Conservation (phyloP, 495 filamentous ascomycete genomes). For the Aspergillus steynii region DNA sequence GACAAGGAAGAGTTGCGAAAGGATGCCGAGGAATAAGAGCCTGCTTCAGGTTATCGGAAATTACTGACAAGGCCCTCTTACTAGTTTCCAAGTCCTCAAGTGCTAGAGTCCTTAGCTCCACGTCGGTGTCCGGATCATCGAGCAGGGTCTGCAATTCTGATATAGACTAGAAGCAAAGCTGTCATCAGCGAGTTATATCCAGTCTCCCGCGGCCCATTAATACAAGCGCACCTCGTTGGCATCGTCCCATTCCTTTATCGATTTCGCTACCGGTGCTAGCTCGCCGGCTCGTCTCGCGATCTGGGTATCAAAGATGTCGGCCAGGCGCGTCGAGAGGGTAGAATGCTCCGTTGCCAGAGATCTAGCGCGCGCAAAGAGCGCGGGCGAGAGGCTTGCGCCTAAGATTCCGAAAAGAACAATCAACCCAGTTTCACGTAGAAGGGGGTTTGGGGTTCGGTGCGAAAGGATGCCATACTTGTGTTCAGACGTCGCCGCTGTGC, state of each 20-base stretch:
- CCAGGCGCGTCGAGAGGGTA: constrained; percentile 55
- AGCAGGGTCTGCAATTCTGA: constrained; percentile 59
- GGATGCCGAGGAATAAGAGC: constrained; percentile 85
- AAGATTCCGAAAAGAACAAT: neutral
- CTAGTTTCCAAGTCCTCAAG: constrained; percentile 72
- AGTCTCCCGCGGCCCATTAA: neutral
- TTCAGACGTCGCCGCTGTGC: constrained; percentile 29
- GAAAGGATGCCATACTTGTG: constrained; percentile 25
- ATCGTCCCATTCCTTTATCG: constrained; percentile 65
- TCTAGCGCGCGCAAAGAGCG: constrained; percentile 64
- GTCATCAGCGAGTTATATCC: constrained; percentile 11
- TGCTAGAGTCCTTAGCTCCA: constrained; percentile 68
- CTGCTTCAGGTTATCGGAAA: constrained; percentile 65
- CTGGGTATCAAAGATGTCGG: constrained; percentile 66
- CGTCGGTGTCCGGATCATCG: constrained; percentile 58
- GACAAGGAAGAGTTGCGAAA: constrained; percentile 87
- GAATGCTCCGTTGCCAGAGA: constrained; percentile 66
- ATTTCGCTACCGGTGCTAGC: constrained; percentile 63
- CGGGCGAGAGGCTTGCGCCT: constrained; percentile 52
- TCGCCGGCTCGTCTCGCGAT: constrained; percentile 78
- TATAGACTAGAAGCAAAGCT: constrained; percentile 46
- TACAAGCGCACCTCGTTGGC: constrained; percentile 39
- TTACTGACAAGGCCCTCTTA: constrained; percentile 53
- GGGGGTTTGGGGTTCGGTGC: neutral
- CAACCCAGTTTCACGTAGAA: neutral